Base-by-base conservation (phyloP, 257 asterid genomes). In the Capsicum baccatum region DNA sequence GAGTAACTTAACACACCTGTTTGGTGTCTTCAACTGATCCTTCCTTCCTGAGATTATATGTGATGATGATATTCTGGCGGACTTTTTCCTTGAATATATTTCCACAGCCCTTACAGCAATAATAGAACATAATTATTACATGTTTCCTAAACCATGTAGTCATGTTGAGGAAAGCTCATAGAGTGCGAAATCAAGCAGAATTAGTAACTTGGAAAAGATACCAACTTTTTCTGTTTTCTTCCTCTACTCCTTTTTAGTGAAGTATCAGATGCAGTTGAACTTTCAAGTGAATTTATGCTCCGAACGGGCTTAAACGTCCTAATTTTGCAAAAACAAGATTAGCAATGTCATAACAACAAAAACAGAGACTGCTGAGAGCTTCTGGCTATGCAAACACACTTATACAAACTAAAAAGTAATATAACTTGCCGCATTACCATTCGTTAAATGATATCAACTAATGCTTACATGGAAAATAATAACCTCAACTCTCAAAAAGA, bases 151-250 rank as follows among this genome's bases (percentile, higher is more conserved):
- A 74, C 21, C 81, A 74, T 50, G 50, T 50, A 3, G 19, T 19
- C 60, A 54, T 54, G 42, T 21, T 11, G 14, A 74, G 52, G 52
- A 74, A 50, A 12, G 6, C 8, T 0, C 69, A 50, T 9, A 21
- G 47, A 0, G 16, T 39, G 56, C 10, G 80, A 80, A 39, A 42
- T 42, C 33, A 85, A 66, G 17, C 11, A 83, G 74, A 70, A 76
- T 52, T 48, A 85, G 84, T 64, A 42, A 60, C 83, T 82, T 21
- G 4, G 70, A 80, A 81, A 91, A 81, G 88, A 85, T 87, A 86
- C 98, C 56, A 44, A 97, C 98, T 92, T 92, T 87, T 91, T 92
- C 88, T 95, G 92, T 88, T 90, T 96, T 90, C 94, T 91, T 71
- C 95, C 96, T 63, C 92, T 91, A 39, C 92, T 88, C 64, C 89